phyloP scores from a whole-genome alignment of 352 stramenopile species.

The Phytophthora aleatoria region DNA sequence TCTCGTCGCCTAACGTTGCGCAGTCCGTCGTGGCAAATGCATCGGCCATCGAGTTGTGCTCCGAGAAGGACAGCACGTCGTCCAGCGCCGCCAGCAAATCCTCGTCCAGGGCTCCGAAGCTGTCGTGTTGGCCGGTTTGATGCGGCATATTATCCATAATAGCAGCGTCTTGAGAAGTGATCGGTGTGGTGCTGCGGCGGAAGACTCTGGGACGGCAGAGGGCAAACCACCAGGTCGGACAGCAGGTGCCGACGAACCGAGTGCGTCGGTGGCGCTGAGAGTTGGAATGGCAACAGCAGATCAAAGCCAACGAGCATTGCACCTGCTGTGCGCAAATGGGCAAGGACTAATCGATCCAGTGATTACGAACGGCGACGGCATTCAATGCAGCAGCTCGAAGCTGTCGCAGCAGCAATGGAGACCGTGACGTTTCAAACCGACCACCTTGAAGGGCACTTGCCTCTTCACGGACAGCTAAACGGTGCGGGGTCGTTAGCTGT shows the following conservation, averaged over 20 bases:
- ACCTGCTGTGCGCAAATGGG: constrained; percentile 8
- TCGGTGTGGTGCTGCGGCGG: neutral
- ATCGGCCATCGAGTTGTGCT: constrained; percentile 15
- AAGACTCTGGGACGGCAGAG: constrained; percentile 3
- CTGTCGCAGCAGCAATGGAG: neutral
- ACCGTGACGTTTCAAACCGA: neutral
- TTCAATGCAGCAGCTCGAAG: neutral
- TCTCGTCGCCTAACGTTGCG: constrained; percentile 10
- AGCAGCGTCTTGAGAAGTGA: constrained; percentile 10
- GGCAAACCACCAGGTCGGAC: constrained; percentile 4
- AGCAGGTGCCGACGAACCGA: constrained; percentile 5
- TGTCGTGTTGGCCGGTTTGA: constrained; percentile 1
- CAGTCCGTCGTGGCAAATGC: constrained; percentile 10
- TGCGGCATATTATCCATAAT: constrained; percentile 11
- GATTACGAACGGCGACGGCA: constrained; percentile 20
- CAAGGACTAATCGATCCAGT: constrained; percentile 20
- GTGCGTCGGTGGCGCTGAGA: constrained; percentile 13
- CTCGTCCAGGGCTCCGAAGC: constrained; percentile 26
- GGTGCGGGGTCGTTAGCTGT: too few species aligned
- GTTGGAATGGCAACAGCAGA: constrained; percentile 18
- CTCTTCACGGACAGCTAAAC: too few species aligned
- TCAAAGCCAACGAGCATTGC: constrained; percentile 16
- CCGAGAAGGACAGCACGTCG: constrained; percentile 38
- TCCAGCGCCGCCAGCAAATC: constrained; percentile 35
- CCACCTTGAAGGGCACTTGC: too few species aligned